Evolutionary conservation across 257 asterid species (phyloP).

Genomic region (Ilex aquifolium): DNA sequence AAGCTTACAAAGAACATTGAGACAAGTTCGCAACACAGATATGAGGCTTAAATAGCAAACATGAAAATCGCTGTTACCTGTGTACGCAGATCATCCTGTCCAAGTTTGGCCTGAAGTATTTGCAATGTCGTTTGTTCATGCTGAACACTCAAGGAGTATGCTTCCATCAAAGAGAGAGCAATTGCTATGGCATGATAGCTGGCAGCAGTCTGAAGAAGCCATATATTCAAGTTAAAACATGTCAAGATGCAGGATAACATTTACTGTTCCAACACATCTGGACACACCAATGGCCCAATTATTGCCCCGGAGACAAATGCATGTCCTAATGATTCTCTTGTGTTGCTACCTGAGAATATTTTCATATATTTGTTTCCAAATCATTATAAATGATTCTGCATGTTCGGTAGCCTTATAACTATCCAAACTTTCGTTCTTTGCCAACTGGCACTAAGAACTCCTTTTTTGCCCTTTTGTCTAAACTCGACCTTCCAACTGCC

Average conservation of each 20-base stretch:
- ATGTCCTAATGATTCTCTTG: background rate
- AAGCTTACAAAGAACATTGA: slow-evolving; percentile 19
- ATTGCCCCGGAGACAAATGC: too few relatives aligned
- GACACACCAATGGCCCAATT: too few relatives aligned
- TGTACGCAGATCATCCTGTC: slow-evolving; percentile 43
- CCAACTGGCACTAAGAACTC: too few relatives aligned
- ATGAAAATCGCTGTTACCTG: slow-evolving; percentile 26
- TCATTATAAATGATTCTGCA: too few relatives aligned
- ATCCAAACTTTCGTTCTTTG: too few relatives aligned
- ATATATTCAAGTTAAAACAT: slow-evolving; percentile 1
- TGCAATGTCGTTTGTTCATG: slow-evolving; percentile 48
- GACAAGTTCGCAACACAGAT: slow-evolving; percentile 15
- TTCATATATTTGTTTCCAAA: too few relatives aligned
- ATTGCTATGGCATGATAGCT: slow-evolving; percentile 49
- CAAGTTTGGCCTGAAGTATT: slow-evolving; percentile 39
- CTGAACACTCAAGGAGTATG: slow-evolving; percentile 44
- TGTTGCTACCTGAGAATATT: background rate
- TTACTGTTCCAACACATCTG: background rate
- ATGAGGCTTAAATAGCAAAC: background rate
- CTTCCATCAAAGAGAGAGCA: slow-evolving; percentile 52
- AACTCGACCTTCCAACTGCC: too few relatives aligned
- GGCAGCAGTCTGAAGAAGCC: slow-evolving; percentile 37
- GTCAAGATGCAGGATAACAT: background rate
- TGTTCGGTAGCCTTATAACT: too few relatives aligned
- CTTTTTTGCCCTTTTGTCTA: too few relatives aligned